Percentiles rank a stretch among this genome's conserved stretches.
Evolutionary conservation across 495 filamentous ascomycete genomes (phyloP).

Genomic region (Ramalina intermedia): DNA sequence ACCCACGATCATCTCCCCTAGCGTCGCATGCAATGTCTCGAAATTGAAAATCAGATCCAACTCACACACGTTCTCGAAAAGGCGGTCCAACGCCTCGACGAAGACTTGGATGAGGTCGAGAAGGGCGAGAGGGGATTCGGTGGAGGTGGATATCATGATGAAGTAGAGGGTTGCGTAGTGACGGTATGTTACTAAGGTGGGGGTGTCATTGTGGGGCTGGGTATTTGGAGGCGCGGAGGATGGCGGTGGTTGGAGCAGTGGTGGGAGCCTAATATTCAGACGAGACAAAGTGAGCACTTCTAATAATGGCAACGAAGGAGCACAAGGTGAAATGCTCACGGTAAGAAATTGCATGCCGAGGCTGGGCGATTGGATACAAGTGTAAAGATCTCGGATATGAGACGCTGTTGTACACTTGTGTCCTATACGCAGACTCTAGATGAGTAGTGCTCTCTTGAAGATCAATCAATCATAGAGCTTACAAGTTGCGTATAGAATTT

Average conservation of each 20-base stretch:
- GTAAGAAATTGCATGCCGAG: constrained; percentile 94
- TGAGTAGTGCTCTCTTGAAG: constrained; percentile 4
- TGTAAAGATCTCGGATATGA: constrained; percentile 96
- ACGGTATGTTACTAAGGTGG: constrained; percentile 92
- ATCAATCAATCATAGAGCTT: constrained; percentile 15
- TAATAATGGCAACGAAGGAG: neutral
- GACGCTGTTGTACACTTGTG: constrained; percentile 84
- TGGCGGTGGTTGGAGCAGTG: constrained; percentile 49
- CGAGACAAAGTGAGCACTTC: neutral
- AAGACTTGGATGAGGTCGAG: constrained; percentile 97
- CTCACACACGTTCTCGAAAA: constrained; percentile 98
- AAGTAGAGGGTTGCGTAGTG: constrained; percentile 98
- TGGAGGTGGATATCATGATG: constrained; percentile 94
- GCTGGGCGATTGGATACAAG: constrained; percentile 77
- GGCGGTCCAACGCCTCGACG: constrained; percentile 81
- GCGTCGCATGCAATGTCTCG: constrained; percentile 81
- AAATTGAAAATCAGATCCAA: constrained; percentile 98
- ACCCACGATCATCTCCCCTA: constrained; percentile 91
- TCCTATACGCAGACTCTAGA: constrained; percentile 40
- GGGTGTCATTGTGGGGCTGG: constrained; percentile 63
- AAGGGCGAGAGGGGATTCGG: constrained; percentile 86
- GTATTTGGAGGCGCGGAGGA: constrained; percentile 33
- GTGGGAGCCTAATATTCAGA: constrained; percentile 34
- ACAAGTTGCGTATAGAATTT: constrained; percentile 99
- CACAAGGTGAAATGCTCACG: constrained; percentile 20